phyloP scores from a whole-genome alignment of 2,329 filamentous ascomycete species.

The Fusarium euwallaceae region DNA sequence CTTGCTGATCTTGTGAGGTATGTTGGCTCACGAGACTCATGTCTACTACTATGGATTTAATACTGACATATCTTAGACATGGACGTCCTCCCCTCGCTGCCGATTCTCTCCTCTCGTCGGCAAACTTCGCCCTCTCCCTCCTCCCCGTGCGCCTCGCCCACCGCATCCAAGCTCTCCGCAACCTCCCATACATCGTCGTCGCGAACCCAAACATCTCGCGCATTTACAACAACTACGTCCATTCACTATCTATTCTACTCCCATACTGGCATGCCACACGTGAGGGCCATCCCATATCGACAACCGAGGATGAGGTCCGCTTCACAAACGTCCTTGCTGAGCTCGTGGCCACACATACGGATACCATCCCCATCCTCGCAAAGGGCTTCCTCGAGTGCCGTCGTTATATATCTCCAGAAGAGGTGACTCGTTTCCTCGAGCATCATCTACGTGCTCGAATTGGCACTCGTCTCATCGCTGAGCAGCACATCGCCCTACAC shows the following conservation, averaged over 20 bases:
- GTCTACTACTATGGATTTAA: background rate
- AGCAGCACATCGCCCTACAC: constrained; percentile 96
- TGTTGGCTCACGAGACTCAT: constrained; percentile 1
- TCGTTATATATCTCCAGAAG: constrained; percentile 84
- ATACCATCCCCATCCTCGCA: constrained; percentile 94
- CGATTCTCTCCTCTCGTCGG: constrained; percentile 85
- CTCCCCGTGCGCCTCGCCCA: constrained; percentile 93
- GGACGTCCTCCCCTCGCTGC: constrained; percentile 88
- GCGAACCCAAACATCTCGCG: constrained; percentile 95
- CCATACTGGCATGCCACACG: constrained; percentile 75
- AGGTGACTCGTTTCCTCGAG: constrained; percentile 94
- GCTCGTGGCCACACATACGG: constrained; percentile 92
- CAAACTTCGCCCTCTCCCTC: constrained; percentile 94
- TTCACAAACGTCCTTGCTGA: constrained; percentile 96
- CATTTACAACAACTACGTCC: constrained; percentile 96
- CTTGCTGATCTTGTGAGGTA: constrained; percentile 91
- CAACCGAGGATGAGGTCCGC: constrained; percentile 85
- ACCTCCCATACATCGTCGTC: constrained; percentile 96
- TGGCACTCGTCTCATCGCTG: constrained; percentile 91
- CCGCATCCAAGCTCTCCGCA: constrained; percentile 91
- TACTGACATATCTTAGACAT: constrained; percentile 58
- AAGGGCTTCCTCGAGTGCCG: constrained; percentile 93
- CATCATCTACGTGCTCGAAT: constrained; percentile 94
- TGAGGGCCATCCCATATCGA: constrained; percentile 58
- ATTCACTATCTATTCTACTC: constrained; percentile 90